phyloP scores from a whole-genome alignment of 129 eudicot genomes.

The Saussurea involucrata region DNA sequence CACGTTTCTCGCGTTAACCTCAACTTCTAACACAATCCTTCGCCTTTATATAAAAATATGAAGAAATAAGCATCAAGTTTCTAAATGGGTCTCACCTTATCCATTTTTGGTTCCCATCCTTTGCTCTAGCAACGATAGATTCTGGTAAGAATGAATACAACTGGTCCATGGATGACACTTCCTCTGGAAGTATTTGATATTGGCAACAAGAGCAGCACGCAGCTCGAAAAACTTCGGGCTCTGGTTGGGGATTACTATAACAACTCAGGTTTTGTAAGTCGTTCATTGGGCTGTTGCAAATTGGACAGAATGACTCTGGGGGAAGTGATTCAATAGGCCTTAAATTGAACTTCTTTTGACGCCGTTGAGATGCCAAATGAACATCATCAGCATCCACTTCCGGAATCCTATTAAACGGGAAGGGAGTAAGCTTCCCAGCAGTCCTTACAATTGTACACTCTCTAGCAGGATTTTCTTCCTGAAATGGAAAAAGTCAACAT shows the following conservation, averaged over 20 bases:
- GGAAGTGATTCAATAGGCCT: slow-evolving; percentile 71
- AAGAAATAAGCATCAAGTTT: background rate
- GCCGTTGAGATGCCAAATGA: slow-evolving; percentile 61
- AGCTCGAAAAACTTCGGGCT: slow-evolving; percentile 19
- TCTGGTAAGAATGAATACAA: slow-evolving; percentile 70
- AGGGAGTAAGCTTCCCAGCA: slow-evolving; percentile 96
- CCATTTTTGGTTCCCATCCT: slow-evolving; percentile 41
- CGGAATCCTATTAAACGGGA: slow-evolving; percentile 71
- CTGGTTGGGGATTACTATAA: slow-evolving; percentile 24
- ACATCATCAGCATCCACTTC: slow-evolving; percentile 43
- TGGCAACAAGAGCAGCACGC: slow-evolving; percentile 79
- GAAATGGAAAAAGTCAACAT: slow-evolving; percentile 6
- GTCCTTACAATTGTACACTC: slow-evolving; percentile 93
- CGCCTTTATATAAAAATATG: too few species aligned
- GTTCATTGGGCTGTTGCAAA: slow-evolving; percentile 72
- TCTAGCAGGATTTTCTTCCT: slow-evolving; percentile 98
- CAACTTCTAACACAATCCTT: too few species aligned
- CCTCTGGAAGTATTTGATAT: slow-evolving; percentile 83
- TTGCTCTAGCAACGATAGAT: slow-evolving; percentile 30
- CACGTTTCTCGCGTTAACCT: too few species aligned
- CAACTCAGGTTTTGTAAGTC: slow-evolving; percentile 25
- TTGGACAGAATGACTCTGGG: slow-evolving; percentile 76
- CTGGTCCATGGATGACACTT: slow-evolving; percentile 45
- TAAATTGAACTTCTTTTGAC: slow-evolving; percentile 81
- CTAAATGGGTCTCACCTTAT: slow-evolving; percentile 44